Evolutionary conservation across 768 basidiomycete genomes (phyloP), one percentile per base, ranked within the genome.

Genomic region (Tephrocybe sp.): DNA sequence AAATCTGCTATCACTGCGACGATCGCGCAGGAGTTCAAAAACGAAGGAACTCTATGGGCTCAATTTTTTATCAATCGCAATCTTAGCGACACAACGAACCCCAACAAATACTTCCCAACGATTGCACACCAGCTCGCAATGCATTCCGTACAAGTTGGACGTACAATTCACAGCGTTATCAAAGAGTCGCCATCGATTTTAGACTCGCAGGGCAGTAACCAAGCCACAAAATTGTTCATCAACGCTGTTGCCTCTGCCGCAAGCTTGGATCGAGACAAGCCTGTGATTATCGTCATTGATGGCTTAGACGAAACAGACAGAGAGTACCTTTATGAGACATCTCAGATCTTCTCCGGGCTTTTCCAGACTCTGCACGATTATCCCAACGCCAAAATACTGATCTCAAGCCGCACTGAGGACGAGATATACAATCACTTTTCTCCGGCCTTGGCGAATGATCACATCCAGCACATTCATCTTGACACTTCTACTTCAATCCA

Each of bases 381-480:
- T 26, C 48, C 31, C 2, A 58, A 55, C n/a, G 57, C 51, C 40
- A 58, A 58, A 26, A 30, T 60, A 33, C 50, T 58, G 13, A 45
- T 60, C 41, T 58, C 60, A 3, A 60, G 60, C 36, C 51, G 60
- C 26, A 45, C 60, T 6, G 60, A 61, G 19, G 53, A 58, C 41
- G 56, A 52, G 20, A 61, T 61, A 17, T 38, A 23, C 5, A 56
- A 36, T 12, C 38, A 54, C 26, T 58, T 61, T 33, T 22, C 22
- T 6, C 19, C 30, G 17, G 17, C 45, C 2, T 31, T 45, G 39
- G 20, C 52, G 16, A 43, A 36, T 14, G 10, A 41, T 20, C 14
- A 53, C 17, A 48, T 59, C 9, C 51, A 53, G 32, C 49, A 53
- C 23, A 33, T 60, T 22, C 51, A 48, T 19, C 35, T 58, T 8